Evolutionary conservation across 2,329 filamentous ascomycete genomes (phyloP).

Genomic region (Drechmeria coniospora): DNA sequence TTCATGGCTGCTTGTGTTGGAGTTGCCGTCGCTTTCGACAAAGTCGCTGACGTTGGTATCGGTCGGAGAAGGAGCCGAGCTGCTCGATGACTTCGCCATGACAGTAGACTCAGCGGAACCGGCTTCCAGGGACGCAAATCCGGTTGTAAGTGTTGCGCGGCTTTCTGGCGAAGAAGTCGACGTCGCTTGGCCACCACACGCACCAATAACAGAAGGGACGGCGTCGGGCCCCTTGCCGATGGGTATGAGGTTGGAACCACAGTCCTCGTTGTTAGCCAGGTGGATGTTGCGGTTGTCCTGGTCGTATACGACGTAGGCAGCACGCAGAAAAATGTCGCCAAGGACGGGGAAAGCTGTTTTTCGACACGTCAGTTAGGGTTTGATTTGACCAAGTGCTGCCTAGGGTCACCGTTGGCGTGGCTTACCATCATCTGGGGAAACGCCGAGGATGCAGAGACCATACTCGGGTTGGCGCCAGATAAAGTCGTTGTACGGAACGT

Average conservation of each 20-base stretch:
- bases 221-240: constrained; percentile 24
- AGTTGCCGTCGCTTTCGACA: no score
- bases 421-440: constrained; percentile 21
- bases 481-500: constrained; percentile 30
- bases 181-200: constrained; percentile 11
- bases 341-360: constrained; percentile 19
- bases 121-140: no score
- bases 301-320: constrained; percentile 28
- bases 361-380: background rate
- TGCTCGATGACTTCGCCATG: background rate
- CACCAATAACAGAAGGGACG: constrained; percentile 15
- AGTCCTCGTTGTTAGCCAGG: constrained; percentile 21
- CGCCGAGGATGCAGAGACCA: constrained; percentile 26
- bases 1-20: no score
- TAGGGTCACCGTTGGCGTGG: background rate
- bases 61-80: no score
- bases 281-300: constrained; percentile 23
- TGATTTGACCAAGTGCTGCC: background rate
- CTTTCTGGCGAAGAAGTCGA: no score
- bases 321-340: constrained; percentile 28
- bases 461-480: constrained; percentile 21
- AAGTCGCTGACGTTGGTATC: no score
- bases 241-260: constrained; percentile 20
- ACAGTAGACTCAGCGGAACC: constrained; percentile 1
- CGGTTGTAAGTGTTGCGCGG: no score